Evolutionary conservation across 352 stramenopile genomes (phyloP), one percentile per base, ranked within the genome.

Genomic region (Lagenidium sp.): DNA sequence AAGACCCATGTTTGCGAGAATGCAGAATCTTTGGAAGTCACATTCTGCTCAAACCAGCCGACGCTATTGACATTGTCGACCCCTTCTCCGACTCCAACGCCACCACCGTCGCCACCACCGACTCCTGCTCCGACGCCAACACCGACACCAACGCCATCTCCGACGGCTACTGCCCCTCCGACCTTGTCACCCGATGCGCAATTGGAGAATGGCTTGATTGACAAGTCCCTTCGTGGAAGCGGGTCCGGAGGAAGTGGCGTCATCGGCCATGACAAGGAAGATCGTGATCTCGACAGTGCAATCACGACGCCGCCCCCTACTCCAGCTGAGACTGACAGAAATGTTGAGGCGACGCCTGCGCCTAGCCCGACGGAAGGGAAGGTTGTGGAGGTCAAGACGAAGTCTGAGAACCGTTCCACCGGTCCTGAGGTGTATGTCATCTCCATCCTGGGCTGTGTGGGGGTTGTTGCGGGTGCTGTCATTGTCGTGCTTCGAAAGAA

Each of bases 401-500:
- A 69, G 49, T 57, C 15, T 0, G 10, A 13, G 0, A 37, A 42
- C 0, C 29, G 19, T n/a, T 20, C 22, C 18, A 56, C 30, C 10
- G 43, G 47, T n/a, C 30, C 66, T 0, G 56, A 53, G 19, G 49
- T 63, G 15, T 51, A 80, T 48, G 51, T 86, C 7, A 4, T 73
- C 18, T 24, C 48, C 13, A 35, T 74, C 3, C 41, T 73, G n/a
- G 49, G 53, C 0, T 60, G 41, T 4, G 68, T 66, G 0, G 68
- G 56, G 29, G 56, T 72, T 20, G 61, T 84, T 13, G 74, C 74
- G 7, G 74, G 39, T 4, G 61, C 51, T 0, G 70, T 60, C 21
- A 82, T 86, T 51, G 55, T 86, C 10, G 70, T 68, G 0, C 44
- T 83, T 28, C 73, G 74, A 44, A 71, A 76, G 66, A 86, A 87